These are phyloP conservation scores for Cladophialophora exuberans DNA, from an alignment of 2,329 filamentous ascomycete genomes.

Conservation along the genomic window DNA sequence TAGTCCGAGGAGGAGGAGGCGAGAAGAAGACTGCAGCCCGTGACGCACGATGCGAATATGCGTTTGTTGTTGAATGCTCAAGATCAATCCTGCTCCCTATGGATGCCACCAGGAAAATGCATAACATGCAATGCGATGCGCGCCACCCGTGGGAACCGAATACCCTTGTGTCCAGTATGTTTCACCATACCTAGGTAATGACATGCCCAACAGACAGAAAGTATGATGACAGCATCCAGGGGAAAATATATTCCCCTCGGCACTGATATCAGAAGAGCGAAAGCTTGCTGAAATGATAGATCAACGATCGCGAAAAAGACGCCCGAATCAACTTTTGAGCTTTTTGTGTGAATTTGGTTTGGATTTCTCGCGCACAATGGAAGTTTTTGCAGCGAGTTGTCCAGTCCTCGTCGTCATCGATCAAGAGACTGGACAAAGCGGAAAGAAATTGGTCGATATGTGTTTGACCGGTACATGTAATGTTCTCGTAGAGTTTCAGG, in stretches of 20 bases:
- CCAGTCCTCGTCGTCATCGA: no score
- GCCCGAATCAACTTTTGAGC: not conserved
- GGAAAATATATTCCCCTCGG: conserved; percentile 2
- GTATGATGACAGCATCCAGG: conserved; percentile 7
- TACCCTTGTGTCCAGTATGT: conserved; percentile 1
- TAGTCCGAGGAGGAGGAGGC: no score
- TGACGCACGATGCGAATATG: no score
- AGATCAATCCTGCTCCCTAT: no score
- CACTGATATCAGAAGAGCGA: conserved; percentile 16
- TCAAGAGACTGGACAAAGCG: not conserved
- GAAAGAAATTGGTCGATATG: conserved; percentile 3
- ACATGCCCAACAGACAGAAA: not conserved
- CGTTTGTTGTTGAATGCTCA: no score
- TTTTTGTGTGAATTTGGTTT: conserved; percentile 11
- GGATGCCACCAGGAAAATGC: no score
- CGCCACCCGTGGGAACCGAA: no score
- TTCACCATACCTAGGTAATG: not conserved
- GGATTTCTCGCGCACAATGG: not conserved
- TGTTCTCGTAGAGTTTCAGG: not conserved
- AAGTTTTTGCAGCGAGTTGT: no score
- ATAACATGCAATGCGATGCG: no score
- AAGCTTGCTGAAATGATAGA: conserved; percentile 31
- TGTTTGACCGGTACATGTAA: conserved; percentile 4
- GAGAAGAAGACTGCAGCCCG: no score
- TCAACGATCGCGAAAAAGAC: conserved; percentile 23